A percentile compares a stretch with the other conserved stretches of the same genome.
Conservation (phyloP, 768 basidiomycete species). For the Phlebiopsis gigantea region DNA sequence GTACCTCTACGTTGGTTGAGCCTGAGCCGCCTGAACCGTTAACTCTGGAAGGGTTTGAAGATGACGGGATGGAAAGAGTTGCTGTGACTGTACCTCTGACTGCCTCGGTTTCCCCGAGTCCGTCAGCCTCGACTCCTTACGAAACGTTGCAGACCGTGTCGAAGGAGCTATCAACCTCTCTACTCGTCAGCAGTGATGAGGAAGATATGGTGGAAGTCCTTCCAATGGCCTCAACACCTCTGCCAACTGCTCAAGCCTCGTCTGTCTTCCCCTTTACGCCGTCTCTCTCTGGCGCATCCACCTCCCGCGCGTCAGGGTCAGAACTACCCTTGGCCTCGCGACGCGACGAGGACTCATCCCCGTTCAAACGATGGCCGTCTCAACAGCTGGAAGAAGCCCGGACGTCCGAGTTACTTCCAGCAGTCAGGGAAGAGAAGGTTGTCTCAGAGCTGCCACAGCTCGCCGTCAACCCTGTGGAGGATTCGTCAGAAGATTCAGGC, state of each 20-base stretch:
- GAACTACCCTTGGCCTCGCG: too few relatives aligned
- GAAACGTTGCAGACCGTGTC: too few relatives aligned
- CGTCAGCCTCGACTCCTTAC: not conserved
- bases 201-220: not conserved
- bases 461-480: constrained; percentile 17
- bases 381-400: not conserved
- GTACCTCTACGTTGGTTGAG: not conserved
- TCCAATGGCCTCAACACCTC: not conserved
- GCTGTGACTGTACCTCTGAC: not conserved
- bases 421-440: too few relatives aligned
- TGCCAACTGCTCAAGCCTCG: not conserved
- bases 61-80: constrained; percentile 41
- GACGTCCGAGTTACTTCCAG: not conserved
- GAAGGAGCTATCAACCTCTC: not conserved
- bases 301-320: too few relatives aligned
- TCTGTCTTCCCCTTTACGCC: not conserved
- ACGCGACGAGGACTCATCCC: too few relatives aligned
- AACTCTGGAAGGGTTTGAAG: constrained; percentile 21
- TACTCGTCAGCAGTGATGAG: not conserved
- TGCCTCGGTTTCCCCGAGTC: not conserved
- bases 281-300: too few relatives aligned
- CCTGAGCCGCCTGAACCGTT: not conserved
- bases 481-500: not conserved
- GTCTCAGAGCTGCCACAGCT: not conserved
- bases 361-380: too few relatives aligned